Percentiles rank a stretch among this genome's conserved stretches.
Evolutionary conservation across 495 filamentous ascomycete genomes (phyloP).

Genomic region (Aspergillus asperescens): DNA sequence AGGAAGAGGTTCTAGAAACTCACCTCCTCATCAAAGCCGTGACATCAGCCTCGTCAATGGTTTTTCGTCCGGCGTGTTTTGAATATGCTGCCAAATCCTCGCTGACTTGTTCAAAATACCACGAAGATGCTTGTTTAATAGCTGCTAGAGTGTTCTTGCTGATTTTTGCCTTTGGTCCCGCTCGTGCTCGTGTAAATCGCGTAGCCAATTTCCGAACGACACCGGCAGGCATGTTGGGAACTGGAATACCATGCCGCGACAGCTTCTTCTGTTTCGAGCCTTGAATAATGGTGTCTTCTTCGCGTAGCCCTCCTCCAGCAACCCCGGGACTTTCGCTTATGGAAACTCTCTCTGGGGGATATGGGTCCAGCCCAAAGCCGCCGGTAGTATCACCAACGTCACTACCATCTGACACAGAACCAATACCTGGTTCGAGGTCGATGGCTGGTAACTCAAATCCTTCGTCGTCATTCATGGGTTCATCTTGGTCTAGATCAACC

Average conservation of each 20-base stretch:
- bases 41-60: conserved; percentile 80
- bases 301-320: conserved; percentile 40
- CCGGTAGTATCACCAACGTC: conserved; percentile 20
- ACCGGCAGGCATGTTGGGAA: conserved; percentile 64
- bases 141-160: conserved; percentile 64
- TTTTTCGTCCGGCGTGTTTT: conserved; percentile 74
- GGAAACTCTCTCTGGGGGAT: conserved; percentile 25
- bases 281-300: conserved; percentile 25
- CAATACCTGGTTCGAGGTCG: conserved; percentile 28
- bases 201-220: conserved; percentile 73
- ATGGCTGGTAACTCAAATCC: conserved; percentile 35
- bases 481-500: conserved; percentile 27
- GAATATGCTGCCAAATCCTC: conserved; percentile 77
- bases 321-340: conserved; percentile 36
- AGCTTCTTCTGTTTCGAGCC: conserved; percentile 48
- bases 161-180: conserved; percentile 58
- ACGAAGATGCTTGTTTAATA: conserved; percentile 74
- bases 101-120: conserved; percentile 82
- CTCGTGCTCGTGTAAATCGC: conserved; percentile 58
- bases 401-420: conserved; percentile 21
- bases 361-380: conserved; percentile 30
- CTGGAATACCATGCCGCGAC: conserved; percentile 69
- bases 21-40: conserved; percentile 74
- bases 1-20: conserved; percentile 20
- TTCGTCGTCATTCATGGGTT: conserved; percentile 33